Conservation (phyloP, 345 rosid genomes). For the Lepidium sativum region DNA sequence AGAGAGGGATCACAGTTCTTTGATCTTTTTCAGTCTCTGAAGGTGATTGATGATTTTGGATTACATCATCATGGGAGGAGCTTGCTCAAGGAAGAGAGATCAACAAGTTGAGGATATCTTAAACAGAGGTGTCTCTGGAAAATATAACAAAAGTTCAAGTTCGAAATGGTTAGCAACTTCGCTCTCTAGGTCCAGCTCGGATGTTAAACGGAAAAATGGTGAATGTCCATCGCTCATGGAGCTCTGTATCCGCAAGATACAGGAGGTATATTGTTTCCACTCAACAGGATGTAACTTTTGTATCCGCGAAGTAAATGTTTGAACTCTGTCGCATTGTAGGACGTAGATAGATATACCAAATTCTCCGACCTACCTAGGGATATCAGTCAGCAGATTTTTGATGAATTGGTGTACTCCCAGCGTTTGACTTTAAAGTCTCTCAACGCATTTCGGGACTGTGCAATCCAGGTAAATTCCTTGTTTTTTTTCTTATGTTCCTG, state of each 20-base stretch:
- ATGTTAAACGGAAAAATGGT: conserved; percentile 31
- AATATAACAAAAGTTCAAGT: conserved; percentile 62
- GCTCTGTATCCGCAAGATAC: conserved; percentile 49
- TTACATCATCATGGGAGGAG: conserved; percentile 72
- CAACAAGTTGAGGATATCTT: conserved; percentile 51
- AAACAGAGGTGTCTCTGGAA: conserved; percentile 46
- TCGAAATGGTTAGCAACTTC: conserved; percentile 83
- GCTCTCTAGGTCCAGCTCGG: conserved; percentile 45
- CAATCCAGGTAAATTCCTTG: conserved; percentile 57
- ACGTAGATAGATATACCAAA: conserved; percentile 42
- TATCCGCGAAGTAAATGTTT: conserved; percentile 7
- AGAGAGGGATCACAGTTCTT: neutral
- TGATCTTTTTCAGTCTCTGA: conserved; percentile 12
- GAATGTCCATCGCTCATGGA: conserved; percentile 69
- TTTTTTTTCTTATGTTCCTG: neutral
- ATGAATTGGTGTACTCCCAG: conserved; percentile 55
- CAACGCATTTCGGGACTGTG: conserved; percentile 76
- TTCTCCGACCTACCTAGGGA: conserved; percentile 78
- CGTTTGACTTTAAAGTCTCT: conserved; percentile 38
- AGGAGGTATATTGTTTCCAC: conserved; percentile 39
- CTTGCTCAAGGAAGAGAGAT: conserved; percentile 86
- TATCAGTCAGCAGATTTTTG: conserved; percentile 75
- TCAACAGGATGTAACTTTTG: neutral
- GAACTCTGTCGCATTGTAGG: conserved; percentile 36
- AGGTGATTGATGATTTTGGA: conserved; percentile 15